Conservation (phyloP, 75 land plant genomes). For the Pinus tabuliformis region DNA sequence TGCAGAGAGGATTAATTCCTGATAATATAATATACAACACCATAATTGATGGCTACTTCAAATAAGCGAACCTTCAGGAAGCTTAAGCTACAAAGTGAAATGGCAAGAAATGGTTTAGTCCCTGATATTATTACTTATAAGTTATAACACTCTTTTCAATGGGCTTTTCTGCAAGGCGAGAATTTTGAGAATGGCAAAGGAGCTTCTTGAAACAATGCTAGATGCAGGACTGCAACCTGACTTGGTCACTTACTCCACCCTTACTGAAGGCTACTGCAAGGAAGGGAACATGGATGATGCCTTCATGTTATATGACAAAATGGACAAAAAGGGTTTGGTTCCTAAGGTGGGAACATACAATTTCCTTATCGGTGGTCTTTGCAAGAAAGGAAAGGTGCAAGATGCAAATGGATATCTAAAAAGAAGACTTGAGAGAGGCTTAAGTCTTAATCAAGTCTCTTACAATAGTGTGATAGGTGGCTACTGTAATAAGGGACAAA, state of each 20-base stretch:
- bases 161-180: conserved; percentile 54
- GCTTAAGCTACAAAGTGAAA: conserved; percentile 42
- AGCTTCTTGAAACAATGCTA: conserved; percentile 37
- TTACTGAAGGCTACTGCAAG: conserved; percentile 60
- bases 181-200: conserved; percentile 28
- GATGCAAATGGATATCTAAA: conserved; percentile 41
- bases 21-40: conserved; percentile 52
- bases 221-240: conserved; percentile 50
- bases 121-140: conserved; percentile 58
- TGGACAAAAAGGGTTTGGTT: conserved; percentile 24
- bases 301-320: conserved; percentile 33
- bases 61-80: conserved; percentile 37
- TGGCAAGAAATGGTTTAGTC: conserved; percentile 49
- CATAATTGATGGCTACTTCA: conserved; percentile 39
- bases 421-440: conserved; percentile 51
- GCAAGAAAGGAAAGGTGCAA: conserved; percentile 41
- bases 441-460: conserved; percentile 54
- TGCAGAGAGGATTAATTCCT: conserved; percentile 32
- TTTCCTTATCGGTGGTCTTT: conserved; percentile 39
- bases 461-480: conserved; percentile 74
- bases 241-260: conserved; percentile 53
- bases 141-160: conserved; percentile 58
- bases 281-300: conserved; percentile 38
- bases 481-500: conserved; percentile 46
- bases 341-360: conserved; percentile 57